phyloP scores from a whole-genome alignment of 352 stramenopile species.

The Discostella stelligera region DNA sequence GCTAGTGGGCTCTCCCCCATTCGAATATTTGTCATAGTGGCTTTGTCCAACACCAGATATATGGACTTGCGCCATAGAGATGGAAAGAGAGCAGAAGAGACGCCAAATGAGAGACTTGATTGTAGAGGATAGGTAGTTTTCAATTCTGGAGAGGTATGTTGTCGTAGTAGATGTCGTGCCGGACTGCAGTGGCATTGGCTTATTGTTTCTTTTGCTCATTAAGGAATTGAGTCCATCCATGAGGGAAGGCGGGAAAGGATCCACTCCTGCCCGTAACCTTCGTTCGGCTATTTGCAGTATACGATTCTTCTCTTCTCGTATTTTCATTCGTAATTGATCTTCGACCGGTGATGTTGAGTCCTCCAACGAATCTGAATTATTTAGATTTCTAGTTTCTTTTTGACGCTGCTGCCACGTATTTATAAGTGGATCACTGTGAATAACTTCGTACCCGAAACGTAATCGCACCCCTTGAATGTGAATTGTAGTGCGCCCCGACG shows the following conservation, averaged over 20 bases:
- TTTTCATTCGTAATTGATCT: constrained; percentile 20
- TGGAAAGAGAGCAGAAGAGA: constrained; percentile 50
- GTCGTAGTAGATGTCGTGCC: constrained; percentile 1
- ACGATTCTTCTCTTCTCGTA: constrained; percentile 53
- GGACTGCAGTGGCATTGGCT: constrained; percentile 4
- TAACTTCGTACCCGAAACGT: constrained; percentile 51
- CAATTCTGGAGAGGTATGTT: constrained; percentile 41
- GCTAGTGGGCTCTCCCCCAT: neutral
- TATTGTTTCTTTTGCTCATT: constrained; percentile 16
- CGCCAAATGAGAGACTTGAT: constrained; percentile 54
- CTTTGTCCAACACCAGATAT: constrained; percentile 48
- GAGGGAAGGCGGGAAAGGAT: constrained; percentile 49
- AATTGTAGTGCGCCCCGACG: constrained; percentile 36
- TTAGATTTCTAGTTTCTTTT: neutral
- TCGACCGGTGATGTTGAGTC: constrained; percentile 3
- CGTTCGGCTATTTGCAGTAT: constrained; percentile 54
- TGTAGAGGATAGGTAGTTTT: constrained; percentile 50
- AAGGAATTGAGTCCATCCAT: constrained; percentile 39
- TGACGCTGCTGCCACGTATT: constrained; percentile 26
- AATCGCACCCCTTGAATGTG: constrained; percentile 48
- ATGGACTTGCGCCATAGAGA: constrained; percentile 44
- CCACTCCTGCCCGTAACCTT: constrained; percentile 47
- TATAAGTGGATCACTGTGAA: constrained; percentile 38
- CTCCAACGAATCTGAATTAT: constrained; percentile 7
- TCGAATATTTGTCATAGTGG: constrained; percentile 49